These are phyloP conservation scores for Selaginella moellendorffii DNA, from an alignment of 75 land plant species.

Conservation along the genomic window DNA sequence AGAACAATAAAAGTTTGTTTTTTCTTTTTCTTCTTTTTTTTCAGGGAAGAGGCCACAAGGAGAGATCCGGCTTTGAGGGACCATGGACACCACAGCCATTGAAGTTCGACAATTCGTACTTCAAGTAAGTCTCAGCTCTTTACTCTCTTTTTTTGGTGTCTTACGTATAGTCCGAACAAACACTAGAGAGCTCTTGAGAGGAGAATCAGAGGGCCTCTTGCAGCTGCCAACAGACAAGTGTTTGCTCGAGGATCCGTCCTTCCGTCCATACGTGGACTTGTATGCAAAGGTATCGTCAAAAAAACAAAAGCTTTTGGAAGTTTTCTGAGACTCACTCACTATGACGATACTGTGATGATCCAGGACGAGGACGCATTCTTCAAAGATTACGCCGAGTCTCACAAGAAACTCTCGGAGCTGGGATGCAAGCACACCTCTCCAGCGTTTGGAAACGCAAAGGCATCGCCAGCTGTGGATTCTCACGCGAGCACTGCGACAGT, in stretches of 20 bases:
- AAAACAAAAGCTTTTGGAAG: too few species aligned
- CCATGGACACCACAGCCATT: conserved; percentile 81
- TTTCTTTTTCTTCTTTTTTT: neutral
- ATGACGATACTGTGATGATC: too few species aligned
- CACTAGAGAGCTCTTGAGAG: conserved; percentile 65
- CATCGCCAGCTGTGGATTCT: conserved; percentile 4
- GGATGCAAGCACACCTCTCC: conserved; percentile 33
- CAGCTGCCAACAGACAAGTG: conserved; percentile 77
- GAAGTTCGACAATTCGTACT: conserved; percentile 82
- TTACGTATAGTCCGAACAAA: neutral
- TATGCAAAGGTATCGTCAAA: conserved; percentile 98
- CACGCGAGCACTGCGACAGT: conserved; percentile 25
- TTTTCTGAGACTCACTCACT: too few species aligned
- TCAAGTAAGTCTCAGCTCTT: conserved; percentile 22
- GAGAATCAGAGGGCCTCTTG: conserved; percentile 58
- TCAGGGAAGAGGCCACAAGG: conserved; percentile 94
- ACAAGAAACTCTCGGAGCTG: conserved; percentile 91
- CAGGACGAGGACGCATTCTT: conserved; percentile 94
- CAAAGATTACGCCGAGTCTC: conserved; percentile 76
- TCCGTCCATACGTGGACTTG: conserved; percentile 68
- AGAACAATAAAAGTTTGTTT: neutral
- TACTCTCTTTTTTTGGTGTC: neutral
- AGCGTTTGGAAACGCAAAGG: conserved; percentile 12
- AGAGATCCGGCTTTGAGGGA: conserved; percentile 94
- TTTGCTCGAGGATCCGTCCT: conserved; percentile 73